Base-by-base conservation (phyloP, 805 yeast species). In the Saccharomycopsis malanga region DNA sequence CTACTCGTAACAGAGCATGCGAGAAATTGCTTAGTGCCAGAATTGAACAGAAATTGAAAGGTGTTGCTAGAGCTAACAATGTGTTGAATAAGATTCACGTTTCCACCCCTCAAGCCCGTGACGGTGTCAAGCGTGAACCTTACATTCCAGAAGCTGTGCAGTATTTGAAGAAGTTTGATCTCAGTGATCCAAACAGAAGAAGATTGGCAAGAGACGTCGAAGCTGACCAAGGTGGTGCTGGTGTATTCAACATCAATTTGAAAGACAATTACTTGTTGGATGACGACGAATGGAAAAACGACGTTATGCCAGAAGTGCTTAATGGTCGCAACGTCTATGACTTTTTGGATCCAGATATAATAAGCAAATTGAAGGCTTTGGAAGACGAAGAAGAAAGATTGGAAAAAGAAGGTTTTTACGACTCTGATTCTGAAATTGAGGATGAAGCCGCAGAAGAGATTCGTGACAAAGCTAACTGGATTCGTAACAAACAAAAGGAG, bases 241-340 rank as follows among this genome's bases (percentile, higher is more conserved):
- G 98, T 74, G 98, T 93, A 30, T 93, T 70, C 74, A 93, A 88
- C 70, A 78, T 93, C 62, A 88, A 93, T 70, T 73, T 93, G 69
- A 87, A 88, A 65, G 98, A 91, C 62, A 84, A 82, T 61, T 93
- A 94, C 67, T 57, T 93, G 53, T 73, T 93, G 57, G 98, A 91
- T 57, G 91, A 93, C 63, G 98, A 91, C 44, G 94, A 87, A 55
- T 93, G 99, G 99, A 91, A 91, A 76, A 79, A 87, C 56, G 99
- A 93, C 67, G 76, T 83, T 53, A 87, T 93, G 87, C 99, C 99
- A 23, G 99, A 93, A 72, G 76, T 93, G 46, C 71, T 93, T 63
- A 88, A 93, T 61, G 99, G 99, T 69, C 84, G 80, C 71, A 93
- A 93, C 63, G 96, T 93, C 49, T 91, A 88, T 69, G 99, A 93